Base-by-base conservation (phyloP, 768 basidiomycete genomes). In the Hypholoma sublateritium region DNA sequence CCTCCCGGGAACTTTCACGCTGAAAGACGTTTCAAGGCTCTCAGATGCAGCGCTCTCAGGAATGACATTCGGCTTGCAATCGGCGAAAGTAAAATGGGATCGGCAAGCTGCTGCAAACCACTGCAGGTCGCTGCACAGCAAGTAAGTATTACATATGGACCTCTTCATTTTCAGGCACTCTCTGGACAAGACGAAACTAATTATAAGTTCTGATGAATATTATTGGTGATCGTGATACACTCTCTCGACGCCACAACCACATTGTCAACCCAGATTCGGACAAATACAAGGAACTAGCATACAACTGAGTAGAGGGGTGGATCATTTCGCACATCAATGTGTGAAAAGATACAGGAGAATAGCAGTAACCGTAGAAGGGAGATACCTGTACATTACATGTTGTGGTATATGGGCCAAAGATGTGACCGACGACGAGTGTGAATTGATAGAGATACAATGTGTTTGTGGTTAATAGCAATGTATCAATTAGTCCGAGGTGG, bases 381-480 rank as follows among this genome's bases (percentile, higher is more conserved):
- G 22, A 44, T 60, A 62, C 61, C 42, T 35, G 39, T 45, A 53
- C 62, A 59, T 63, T 69, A 67, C 67, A 71, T 65, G 59, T 66
- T 60, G 67, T 69, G 66, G 65, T 69, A 69, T 67, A 68, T 62
- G 16, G 14, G 52, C 60, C 60, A 57, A 63, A 59, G 58, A 57
- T 59, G 61, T 49, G 50, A 63, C 58, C 58, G 47, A 62, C 39
- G 47, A 37, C 37, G 59, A 56, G 53, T 53, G 53, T 55, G 32
- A 59, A 57, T 70, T 62, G 45, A 61, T 67, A 67, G 59, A 67
- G 65, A 70, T 68, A 70, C 67, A 69, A 57, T 50, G 55, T 62
- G 62, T 50, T 58, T 58, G 53, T 54, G 59, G 36, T 35, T 34
- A 21, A 59, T 37, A 44, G 55, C 21, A 53, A 25, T 45, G 43